Evolutionary conservation across 805 yeast genomes (phyloP).

Genomic region (Suhomyces canberraensis): DNA sequence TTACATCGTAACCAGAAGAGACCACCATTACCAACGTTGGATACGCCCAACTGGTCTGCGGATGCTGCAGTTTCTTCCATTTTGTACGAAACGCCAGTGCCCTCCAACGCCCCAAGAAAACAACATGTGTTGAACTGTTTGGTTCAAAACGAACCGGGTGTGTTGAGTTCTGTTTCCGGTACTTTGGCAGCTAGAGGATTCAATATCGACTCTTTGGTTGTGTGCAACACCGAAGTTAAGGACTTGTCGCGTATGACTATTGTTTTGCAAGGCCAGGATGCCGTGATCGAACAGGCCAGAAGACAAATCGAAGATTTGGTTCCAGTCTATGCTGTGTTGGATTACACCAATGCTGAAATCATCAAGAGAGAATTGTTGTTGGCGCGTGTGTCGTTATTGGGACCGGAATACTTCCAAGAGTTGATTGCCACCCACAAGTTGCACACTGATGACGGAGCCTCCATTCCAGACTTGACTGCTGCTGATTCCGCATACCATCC

Average conservation of each 20-base stretch:
- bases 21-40: slow-evolving; percentile 90
- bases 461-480: slow-evolving; percentile 43
- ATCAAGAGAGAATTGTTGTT: slow-evolving; percentile 87
- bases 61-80: slow-evolving; percentile 95
- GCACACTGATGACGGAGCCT: slow-evolving; percentile 35
- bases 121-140: slow-evolving; percentile 93
- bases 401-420: slow-evolving; percentile 98
- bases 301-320: slow-evolving; percentile 97
- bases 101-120: slow-evolving; percentile 58
- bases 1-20: slow-evolving; percentile 80
- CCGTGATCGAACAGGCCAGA: slow-evolving; percentile 95
- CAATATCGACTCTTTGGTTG: slow-evolving; percentile 96
- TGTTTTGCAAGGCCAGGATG: slow-evolving; percentile 90
- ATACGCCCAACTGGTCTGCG: slow-evolving; percentile 94
- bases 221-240: slow-evolving; percentile 92
- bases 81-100: slow-evolving; percentile 82
- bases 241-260: slow-evolving; percentile 97
- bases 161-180: slow-evolving; percentile 86
- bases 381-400: slow-evolving; percentile 88
- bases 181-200: slow-evolving; percentile 97
- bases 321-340: slow-evolving; percentile 96
- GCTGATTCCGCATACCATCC: slow-evolving; percentile 69
- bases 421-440: slow-evolving; percentile 79
- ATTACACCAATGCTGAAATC: slow-evolving; percentile 85
- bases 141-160: slow-evolving; percentile 99